Evolutionary conservation across 768 basidiomycete genomes (phyloP), one percentile per base, ranked within the genome.

Genomic region (Suillus subalutaceus): DNA sequence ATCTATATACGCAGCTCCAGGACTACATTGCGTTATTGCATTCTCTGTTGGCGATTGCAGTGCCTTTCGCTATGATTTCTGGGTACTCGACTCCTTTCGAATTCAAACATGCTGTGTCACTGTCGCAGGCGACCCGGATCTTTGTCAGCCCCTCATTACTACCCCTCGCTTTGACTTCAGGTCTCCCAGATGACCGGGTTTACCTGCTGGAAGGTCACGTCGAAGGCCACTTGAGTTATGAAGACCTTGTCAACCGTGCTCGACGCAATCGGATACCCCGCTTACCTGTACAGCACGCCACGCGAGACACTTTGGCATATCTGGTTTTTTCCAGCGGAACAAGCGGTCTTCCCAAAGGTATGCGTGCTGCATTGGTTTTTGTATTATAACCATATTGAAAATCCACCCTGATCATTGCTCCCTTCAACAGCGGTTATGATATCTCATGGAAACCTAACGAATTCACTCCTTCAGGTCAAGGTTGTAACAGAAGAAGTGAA

Each of bases 261-360:
- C 77, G 75, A 50, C 68, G 66, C 13, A 79, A 78, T 26, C 75
- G 77, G 0, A 69, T 84, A 1, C 80, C 85, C 9, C 72, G 79
- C 1, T 71, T 85, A 1, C 77, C 79, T 1, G 75, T 86, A 40
- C 81, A 79, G 50, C 78, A 81, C 0, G 89, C 85, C 0, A 77
- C 69, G 20, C 79, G 77, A 38, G 78, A 88, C 66, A 90, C 88
- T 0, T 76, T 91, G 1, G 91, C 89, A 1, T 91, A 92, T 72
- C 78, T 93, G 4, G 79, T 89, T 0, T 91, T 91, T 72, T 93
- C 91, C 0, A 92, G 91, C 70, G 91, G 91, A 30, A 93, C 92
- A 0, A 92, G 84, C 66, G 91, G 92, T 0, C 77, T 88, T 4
- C 90, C 91, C 0, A 93, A 93, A 84, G 90, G 90, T 87, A 32